These are phyloP conservation scores for Gynostemma pentaphyllum DNA, from an alignment of 306 rosid species.

Conservation along the genomic window DNA sequence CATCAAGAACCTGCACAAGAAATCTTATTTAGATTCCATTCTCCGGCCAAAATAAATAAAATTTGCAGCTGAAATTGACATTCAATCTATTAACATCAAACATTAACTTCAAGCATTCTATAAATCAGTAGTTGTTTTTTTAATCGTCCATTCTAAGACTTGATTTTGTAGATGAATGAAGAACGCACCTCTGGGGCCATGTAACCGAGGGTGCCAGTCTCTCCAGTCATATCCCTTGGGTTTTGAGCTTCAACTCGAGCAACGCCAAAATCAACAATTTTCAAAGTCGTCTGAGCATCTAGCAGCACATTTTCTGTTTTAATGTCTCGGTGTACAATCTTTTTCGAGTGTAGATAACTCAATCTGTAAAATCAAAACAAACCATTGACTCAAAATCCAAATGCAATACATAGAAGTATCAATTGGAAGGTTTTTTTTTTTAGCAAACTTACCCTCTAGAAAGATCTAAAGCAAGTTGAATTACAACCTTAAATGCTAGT, in stretches of 20 bases:
- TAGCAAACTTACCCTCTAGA: slow-evolving; percentile 54
- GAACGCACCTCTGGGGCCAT: slow-evolving; percentile 86
- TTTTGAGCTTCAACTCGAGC: slow-evolving; percentile 87
- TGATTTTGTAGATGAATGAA: background rate
- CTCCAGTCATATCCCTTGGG: slow-evolving; percentile 84
- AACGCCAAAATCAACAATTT: slow-evolving; percentile 91
- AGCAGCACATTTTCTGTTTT: slow-evolving; percentile 76
- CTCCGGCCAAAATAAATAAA: background rate
- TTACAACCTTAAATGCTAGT: slow-evolving; percentile 55
- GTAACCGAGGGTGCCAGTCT: slow-evolving; percentile 88
- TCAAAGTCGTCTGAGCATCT: slow-evolving; percentile 34
- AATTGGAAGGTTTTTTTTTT: background rate
- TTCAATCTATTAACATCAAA: background rate
- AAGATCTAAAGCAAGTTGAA: slow-evolving; percentile 85
- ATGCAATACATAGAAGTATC: background rate
- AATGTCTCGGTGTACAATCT: slow-evolving; percentile 77
- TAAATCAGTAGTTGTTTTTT: background rate
- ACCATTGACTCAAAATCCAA: background rate
- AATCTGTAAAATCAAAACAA: slow-evolving; percentile 34
- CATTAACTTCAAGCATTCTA: background rate
- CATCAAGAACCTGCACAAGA: slow-evolving; percentile 61
- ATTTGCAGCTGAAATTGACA: background rate
- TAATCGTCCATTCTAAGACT: background rate
- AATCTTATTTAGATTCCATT: background rate
- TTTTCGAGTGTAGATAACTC: slow-evolving; percentile 63